Conservation (phyloP, 2,329 filamentous ascomycete species). For the Rachicladosporium sp. region DNA sequence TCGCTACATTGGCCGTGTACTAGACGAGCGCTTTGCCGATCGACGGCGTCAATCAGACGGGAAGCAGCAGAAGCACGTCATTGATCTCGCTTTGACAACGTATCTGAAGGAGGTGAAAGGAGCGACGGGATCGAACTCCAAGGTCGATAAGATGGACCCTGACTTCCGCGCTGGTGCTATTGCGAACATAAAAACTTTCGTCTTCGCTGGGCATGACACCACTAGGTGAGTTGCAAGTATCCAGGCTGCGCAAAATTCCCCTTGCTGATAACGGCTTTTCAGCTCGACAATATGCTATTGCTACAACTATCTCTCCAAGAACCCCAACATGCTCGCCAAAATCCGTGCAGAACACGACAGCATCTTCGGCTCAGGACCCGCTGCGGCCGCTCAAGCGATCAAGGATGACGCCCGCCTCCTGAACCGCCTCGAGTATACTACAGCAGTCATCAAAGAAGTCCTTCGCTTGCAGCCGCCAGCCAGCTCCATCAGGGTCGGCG, state of each 20-base stretch:
- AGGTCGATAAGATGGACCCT: conserved; percentile 22
- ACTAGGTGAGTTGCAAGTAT: conserved; percentile 11
- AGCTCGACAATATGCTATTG: conserved; percentile 25
- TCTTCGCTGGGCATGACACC: conserved; percentile 34
- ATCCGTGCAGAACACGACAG: conserved; percentile 39
- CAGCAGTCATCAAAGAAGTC: conserved; percentile 41
- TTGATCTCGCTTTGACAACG: conserved; percentile 24
- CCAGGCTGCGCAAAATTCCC: no score
- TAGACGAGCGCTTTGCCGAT: conserved; percentile 25
- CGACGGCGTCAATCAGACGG: conserved; percentile 4
- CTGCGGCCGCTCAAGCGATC: conserved; percentile 25
- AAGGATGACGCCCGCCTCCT: conserved; percentile 33
- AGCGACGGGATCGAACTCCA: conserved; percentile 6
- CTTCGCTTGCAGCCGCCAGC: conserved; percentile 41
- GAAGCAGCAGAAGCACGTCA: conserved; percentile 18
- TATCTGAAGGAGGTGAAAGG: conserved; percentile 26
- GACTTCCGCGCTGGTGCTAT: conserved; percentile 25
- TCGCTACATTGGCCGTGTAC: conserved; percentile 20
- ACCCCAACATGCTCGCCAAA: conserved; percentile 21
- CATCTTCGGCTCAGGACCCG: conserved; percentile 35
- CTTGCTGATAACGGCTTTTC: no score
- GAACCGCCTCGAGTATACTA: conserved; percentile 40
- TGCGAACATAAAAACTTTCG: conserved; percentile 28
- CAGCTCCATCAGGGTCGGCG: conserved; percentile 29
- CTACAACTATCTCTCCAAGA: conserved; percentile 28